Evolutionary conservation across 225 moss, liverwort and hornwort species (phyloP).

Genomic region (Climacium dendroides): DNA sequence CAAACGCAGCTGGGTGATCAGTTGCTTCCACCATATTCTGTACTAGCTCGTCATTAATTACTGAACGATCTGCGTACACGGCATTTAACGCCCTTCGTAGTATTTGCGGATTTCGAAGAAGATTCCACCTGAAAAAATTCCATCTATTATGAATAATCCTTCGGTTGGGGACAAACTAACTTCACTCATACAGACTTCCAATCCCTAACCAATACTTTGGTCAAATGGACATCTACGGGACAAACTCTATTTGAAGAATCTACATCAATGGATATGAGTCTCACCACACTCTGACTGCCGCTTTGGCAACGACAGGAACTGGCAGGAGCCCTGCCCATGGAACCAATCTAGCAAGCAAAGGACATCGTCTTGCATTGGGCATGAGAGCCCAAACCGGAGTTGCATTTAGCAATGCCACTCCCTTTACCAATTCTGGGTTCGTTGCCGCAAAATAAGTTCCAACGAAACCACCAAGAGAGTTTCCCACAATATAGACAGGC

Average conservation of each 20-base stretch:
- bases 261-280: background rate
- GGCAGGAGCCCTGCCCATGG: slow-evolving; percentile 42
- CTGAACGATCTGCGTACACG: slow-evolving; percentile 31
- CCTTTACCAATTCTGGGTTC: slow-evolving; percentile 20
- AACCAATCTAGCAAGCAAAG: slow-evolving; percentile 18
- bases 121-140: slow-evolving; percentile 28
- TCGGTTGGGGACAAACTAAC: background rate
- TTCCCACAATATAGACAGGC: slow-evolving; percentile 36
- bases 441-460: slow-evolving; percentile 39
- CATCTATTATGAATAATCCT: background rate
- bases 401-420: slow-evolving; percentile 29
- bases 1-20: slow-evolving; percentile 43
- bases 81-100: background rate
- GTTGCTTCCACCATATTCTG: slow-evolving; percentile 24
- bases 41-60: slow-evolving; percentile 11
- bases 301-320: slow-evolving; percentile 22
- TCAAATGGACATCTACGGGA: background rate
- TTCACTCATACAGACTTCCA: background rate
- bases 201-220: background rate
- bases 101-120: slow-evolving; percentile 29
- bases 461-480: slow-evolving; percentile 47
- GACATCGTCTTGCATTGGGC: slow-evolving; percentile 26
- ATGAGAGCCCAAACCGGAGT: slow-evolving; percentile 43
- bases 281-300: slow-evolving; percentile 22
- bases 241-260: background rate